phyloP scores from a whole-genome alignment of 495 filamentous ascomycete genomes.

The Aspergillus homomorphus region DNA sequence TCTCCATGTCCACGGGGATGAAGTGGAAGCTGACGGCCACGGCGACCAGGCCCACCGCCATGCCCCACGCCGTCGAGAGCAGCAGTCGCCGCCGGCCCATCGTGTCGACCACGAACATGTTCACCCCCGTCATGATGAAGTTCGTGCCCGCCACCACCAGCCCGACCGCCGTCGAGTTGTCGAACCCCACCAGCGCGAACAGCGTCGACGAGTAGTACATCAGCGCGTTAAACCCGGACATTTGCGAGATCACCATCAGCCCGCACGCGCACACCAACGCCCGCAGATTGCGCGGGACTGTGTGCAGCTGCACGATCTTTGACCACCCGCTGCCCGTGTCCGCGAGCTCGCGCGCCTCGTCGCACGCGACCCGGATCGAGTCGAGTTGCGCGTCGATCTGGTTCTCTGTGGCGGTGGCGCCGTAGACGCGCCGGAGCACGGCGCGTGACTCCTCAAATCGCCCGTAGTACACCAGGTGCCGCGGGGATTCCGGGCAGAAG shows the following conservation, averaged over 20 bases:
- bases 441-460: conserved; percentile 36
- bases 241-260: conserved; percentile 47
- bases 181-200: conserved; percentile 52
- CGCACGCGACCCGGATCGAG: conserved; percentile 34
- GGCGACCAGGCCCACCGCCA: conserved; percentile 37
- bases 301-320: conserved; percentile 46
- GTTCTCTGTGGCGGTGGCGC: conserved; percentile 25
- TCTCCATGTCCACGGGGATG: conserved; percentile 44
- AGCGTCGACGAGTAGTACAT: conserved; percentile 54
- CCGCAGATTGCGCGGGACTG: conserved; percentile 45
- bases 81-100: conserved; percentile 50
- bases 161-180: conserved; percentile 49
- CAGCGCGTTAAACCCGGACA: conserved; percentile 49
- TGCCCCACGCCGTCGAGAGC: conserved; percentile 48
- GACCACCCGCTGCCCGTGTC: conserved; percentile 31
- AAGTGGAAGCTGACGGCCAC: conserved; percentile 49
- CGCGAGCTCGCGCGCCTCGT: conserved; percentile 35
- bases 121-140: conserved; percentile 52
- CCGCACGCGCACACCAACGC: conserved; percentile 50
- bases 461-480: conserved; percentile 47
- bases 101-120: conserved; percentile 48
- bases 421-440: conserved; percentile 40
- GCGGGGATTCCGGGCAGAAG: conserved; percentile 53
- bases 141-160: conserved; percentile 52
- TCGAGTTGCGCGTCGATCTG: conserved; percentile 40